Conservation (phyloP, 2,329 filamentous ascomycete species). For the Trichoderma sp. region DNA sequence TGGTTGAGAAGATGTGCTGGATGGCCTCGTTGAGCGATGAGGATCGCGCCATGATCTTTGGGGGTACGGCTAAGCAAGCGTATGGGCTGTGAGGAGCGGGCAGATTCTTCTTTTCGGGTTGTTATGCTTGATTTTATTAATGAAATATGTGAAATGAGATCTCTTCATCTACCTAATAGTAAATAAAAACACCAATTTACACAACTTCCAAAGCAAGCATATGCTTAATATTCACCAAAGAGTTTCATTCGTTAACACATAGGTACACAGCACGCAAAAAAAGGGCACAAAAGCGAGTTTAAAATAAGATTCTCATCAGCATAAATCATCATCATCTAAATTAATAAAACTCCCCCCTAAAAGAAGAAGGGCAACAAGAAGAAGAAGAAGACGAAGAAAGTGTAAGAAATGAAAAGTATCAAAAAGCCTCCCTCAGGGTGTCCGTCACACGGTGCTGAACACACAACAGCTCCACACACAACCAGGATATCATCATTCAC, state of each 20-base stretch:
- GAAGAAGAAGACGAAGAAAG: neutral
- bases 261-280: neutral
- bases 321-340: conserved; percentile 14
- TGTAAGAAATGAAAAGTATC: neutral
- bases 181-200: neutral
- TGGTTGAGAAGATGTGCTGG: conserved; percentile 67
- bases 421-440: neutral
- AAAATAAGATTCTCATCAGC: conserved; percentile 1
- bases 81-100: conserved; percentile 52
- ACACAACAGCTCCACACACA: neutral
- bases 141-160: neutral
- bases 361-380: neutral
- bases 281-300: neutral
- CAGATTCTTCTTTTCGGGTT: neutral
- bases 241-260: neutral
- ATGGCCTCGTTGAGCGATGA: conserved; percentile 59
- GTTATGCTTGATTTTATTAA: neutral
- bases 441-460: too few relatives aligned
- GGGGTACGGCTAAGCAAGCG: conserved; percentile 66
- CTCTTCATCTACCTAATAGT: neutral
- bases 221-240: neutral
- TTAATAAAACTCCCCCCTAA: neutral
- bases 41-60: conserved; percentile 67
- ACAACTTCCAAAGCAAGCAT: neutral
- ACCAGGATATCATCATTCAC: conserved; percentile 10